Evolutionary conservation across 225 moss, liverwort and hornwort species (phyloP).

Genomic region (Sphagnum tenellum): DNA sequence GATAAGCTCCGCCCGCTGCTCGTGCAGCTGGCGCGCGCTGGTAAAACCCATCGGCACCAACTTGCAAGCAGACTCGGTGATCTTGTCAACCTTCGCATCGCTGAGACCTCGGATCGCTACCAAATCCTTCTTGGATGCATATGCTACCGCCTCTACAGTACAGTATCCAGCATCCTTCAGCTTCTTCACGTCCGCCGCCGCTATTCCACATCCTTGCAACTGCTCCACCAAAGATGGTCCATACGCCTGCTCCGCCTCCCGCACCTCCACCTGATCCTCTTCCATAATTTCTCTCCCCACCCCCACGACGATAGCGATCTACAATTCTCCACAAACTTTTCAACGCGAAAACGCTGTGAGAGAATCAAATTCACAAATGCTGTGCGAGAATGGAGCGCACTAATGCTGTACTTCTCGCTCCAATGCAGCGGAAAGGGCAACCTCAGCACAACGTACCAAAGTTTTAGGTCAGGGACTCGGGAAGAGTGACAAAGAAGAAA

Average conservation of each 20-base stretch:
- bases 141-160: conserved; percentile 84
- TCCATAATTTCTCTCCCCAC: background rate
- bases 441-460: too few species aligned
- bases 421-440: too few species aligned
- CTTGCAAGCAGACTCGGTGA: conserved; percentile 78
- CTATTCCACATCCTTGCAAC: conserved; percentile 67
- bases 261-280: conserved; percentile 10
- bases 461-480: too few species aligned
- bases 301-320: too few species aligned
- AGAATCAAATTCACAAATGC: too few species aligned
- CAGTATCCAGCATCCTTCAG: conserved; percentile 77
- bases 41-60: conserved; percentile 96
- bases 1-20: conserved; percentile 84
- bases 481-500: too few species aligned
- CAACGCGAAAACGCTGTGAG: too few species aligned
- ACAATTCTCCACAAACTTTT: too few species aligned
- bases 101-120: conserved; percentile 84
- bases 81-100: conserved; percentile 88
- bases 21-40: conserved; percentile 89
- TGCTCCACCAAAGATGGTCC: conserved; percentile 75
- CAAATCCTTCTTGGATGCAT: conserved; percentile 71
- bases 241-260: conserved; percentile 53
- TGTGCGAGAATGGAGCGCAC: too few species aligned
- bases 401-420: too few species aligned
- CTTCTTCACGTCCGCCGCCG: conserved; percentile 77